Evolutionary conservation across 1,284 basidiomycete genomes (phyloP), one percentile per base, ranked within the genome.

Genomic region (Exobasidium rhododendri): DNA sequence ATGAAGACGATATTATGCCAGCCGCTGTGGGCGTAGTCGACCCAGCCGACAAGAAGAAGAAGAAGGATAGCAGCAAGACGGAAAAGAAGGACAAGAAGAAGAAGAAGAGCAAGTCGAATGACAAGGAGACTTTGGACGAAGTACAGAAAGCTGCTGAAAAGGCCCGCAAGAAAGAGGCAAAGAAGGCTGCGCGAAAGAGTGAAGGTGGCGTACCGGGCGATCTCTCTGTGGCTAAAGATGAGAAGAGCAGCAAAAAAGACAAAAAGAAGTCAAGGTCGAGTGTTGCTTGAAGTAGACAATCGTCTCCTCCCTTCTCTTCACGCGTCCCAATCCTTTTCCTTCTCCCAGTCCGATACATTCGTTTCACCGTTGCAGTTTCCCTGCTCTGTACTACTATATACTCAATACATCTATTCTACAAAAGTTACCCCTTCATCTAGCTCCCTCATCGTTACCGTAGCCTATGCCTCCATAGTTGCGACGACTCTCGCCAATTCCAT

Each of bases 51-150:
- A 54, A 58, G 30, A 67, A 84, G 74, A 83, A 84, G 75, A 82
- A 84, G 75, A 83, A 83, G 73, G 85, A 85, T 77, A 87, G 86
- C 81, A 82, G 85, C 70, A 85, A 87, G 79, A 84, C 67, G 47
- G 56, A 64, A 43, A 58, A 49, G n/a, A 61, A 59, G 45, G 24
- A 55, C 20, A 59, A 62, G 49, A 68, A 69, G 60, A 51, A 60
- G 28, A 63, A 61, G 43, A 73, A 72, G 62, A 68, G 63, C 40
- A 64, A 63, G 45, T 30, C 26, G 62, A 86, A 85, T 53, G 86
- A 87, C 82, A 89, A 89, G 82, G 83, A 80, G 62, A 80, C 81
- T 70, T 79, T 80, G 65, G 81, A 85, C 79, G 82, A 84, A 67
- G 82, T 61, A 14, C 30, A 53, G 20, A 13, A 45, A 86, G 86